A percentile compares a stretch with the other conserved stretches of the same genome.
Conservation (phyloP, 352 stramenopile genomes). For the Globisporangium paroecandrum region DNA sequence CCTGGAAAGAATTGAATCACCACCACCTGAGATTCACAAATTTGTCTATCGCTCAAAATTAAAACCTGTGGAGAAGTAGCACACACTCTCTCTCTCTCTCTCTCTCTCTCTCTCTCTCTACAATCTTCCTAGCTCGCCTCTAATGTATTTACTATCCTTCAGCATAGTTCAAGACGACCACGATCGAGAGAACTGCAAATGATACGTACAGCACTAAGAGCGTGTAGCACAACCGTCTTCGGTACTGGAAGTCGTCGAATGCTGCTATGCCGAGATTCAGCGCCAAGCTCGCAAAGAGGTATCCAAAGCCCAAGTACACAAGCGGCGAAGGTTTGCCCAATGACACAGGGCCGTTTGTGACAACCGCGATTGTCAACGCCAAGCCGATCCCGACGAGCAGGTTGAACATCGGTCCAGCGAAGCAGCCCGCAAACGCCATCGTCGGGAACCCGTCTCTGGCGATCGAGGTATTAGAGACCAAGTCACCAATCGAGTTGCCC, state of each 20-base stretch:
- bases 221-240: constrained; percentile 52
- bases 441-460: constrained; percentile 74
- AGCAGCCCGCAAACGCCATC: constrained; percentile 83
- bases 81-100: no score
- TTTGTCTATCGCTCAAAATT: constrained; percentile 1
- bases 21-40: constrained; percentile 1
- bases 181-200: constrained; percentile 66
- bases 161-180: constrained; percentile 29
- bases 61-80: not conserved
- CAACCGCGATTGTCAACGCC: constrained; percentile 60
- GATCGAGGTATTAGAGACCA: constrained; percentile 79
- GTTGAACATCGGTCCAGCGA: constrained; percentile 81
- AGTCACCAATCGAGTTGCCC: constrained; percentile 77
- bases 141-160: constrained; percentile 5
- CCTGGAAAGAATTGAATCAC: not conserved
- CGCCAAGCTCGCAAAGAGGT: constrained; percentile 57
- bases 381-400: constrained; percentile 67
- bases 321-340: constrained; percentile 55
- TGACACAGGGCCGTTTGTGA: constrained; percentile 45
- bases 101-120: not conserved
- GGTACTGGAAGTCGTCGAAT: constrained; percentile 61
- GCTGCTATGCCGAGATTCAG: constrained; percentile 61
- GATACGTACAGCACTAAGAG: constrained; percentile 55
- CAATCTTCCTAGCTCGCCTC: not conserved
- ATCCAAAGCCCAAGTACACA: constrained; percentile 66